Evolutionary conservation across 805 yeast species (phyloP).

Genomic region (Metschnikowia drakensbergensis): DNA sequence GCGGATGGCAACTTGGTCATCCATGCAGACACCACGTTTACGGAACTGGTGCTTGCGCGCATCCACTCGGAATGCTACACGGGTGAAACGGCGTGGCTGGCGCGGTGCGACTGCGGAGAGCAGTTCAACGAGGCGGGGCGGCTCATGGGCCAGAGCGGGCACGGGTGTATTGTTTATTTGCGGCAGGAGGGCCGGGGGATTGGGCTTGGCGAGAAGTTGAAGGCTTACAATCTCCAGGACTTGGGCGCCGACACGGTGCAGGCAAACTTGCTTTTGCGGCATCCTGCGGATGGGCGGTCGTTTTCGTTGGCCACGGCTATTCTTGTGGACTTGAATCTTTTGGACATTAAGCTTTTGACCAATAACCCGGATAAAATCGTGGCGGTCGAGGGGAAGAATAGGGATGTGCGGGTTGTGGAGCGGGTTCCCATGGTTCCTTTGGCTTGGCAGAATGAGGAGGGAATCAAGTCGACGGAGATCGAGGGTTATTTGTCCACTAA

Average conservation of each 20-base stretch:
- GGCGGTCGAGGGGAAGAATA: constrained; percentile 87
- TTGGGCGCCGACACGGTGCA: constrained; percentile 98
- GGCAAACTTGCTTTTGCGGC: constrained; percentile 87
- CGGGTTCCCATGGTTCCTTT: constrained; percentile 97
- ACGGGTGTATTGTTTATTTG: constrained; percentile 91
- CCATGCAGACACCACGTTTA: constrained; percentile 24
- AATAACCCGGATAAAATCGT: constrained; percentile 95
- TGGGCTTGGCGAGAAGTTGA: constrained; percentile 95
- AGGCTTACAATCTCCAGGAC: constrained; percentile 95
- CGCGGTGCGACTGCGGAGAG: constrained; percentile 98
- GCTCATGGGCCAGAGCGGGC: constrained; percentile 79
- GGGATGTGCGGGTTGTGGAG: constrained; percentile 70
- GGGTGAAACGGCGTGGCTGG: constrained; percentile 99
- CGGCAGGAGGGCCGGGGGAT: constrained; percentile 99
- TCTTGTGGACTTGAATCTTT: constrained; percentile 72
- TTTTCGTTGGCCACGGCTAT: constrained; percentile 94
- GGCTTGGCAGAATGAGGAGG: constrained; percentile 68
- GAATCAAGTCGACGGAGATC: constrained; percentile 79
- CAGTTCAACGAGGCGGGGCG: constrained; percentile 98
- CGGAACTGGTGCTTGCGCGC: constrained; percentile 59
- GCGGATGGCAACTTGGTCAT: constrained; percentile 27
- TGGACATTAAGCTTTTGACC: constrained; percentile 72
- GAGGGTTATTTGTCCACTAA: constrained; percentile 93
- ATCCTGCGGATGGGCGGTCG: constrained; percentile 97
- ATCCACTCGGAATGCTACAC: constrained; percentile 98